Base-by-base conservation (phyloP, 225 moss, liverwort and hornwort species). In the Marchantia polymorpha region DNA sequence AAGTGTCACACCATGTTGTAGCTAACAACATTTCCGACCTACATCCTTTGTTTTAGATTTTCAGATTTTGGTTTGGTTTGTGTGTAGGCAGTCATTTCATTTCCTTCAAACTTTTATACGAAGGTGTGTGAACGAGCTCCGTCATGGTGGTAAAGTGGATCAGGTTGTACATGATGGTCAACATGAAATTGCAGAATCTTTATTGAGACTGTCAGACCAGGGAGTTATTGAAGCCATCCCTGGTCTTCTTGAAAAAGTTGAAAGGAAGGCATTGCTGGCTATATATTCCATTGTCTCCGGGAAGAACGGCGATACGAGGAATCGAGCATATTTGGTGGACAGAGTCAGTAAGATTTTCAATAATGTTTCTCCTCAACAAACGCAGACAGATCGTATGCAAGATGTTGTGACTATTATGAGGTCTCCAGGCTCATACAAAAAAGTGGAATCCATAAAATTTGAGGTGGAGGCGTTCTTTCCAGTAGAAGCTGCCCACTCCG, bases 221-320 rank as follows among this genome's bases (percentile, higher is more conserved):
- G 87, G 79, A 52, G 79, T 87, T 8, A 39, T 51, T 8, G 83
- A 79, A 70, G 76, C 79, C 31, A 16, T 82, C 13, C 82, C 84
- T 49, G n/a, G 74, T 47, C 79, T 81, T 49, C 66, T 87, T 5
- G 75, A 78, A 6, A 82, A 65, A 30, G 27, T 87, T 59, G 23
- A 69, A n/a, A 26, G 20, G 47, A 77, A 77, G 52, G 66, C 79
- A 76, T 48, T 87, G 76, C 76, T 66, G 0, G 76, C 79, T 26
- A 39, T 84, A 68, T 59, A 84, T 22, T 69, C 72, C n/a, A 59
- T 64, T 6, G 59, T 84, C 10, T 79, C 77, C 10, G 53, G 52
- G 30, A 66, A 77, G 69, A 13, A 52, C 14, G 50, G 16, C 51
- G 4, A 22, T 13, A 49, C 76, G 23, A 68, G 49, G 23, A 74